Evolutionary conservation across 805 yeast genomes (phyloP).

Genomic region (Starmerella ratchasimensis): DNA sequence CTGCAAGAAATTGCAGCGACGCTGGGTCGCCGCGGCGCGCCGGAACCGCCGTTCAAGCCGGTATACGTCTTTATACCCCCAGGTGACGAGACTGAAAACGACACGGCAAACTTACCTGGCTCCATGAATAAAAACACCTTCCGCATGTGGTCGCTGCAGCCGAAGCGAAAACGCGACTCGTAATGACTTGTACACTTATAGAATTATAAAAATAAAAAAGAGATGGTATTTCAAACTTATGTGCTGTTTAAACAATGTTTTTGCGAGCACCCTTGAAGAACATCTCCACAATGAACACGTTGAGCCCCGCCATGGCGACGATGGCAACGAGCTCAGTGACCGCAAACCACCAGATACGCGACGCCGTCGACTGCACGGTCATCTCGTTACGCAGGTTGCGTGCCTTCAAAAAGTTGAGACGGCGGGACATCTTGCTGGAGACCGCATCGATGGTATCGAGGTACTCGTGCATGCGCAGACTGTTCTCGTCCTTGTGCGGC

Average conservation of each 20-base stretch:
- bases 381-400: conserved; percentile 86
- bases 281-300: conserved; percentile 69
- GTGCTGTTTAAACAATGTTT: conserved; percentile 23
- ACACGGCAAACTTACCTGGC: conserved; percentile 37
- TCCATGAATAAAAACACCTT: conserved; percentile 5
- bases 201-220: not conserved
- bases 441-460: conserved; percentile 22
- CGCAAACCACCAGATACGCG: conserved; percentile 65
- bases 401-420: conserved; percentile 67
- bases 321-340: conserved; percentile 55
- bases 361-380: conserved; percentile 67
- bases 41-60: conserved; percentile 15
- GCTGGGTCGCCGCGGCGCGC: conserved; percentile 10
- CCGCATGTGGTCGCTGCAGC: conserved; percentile 17
- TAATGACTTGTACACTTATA: not conserved
- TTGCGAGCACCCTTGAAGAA: conserved; percentile 44
- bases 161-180: conserved; percentile 1
- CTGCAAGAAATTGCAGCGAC: conserved; percentile 20
- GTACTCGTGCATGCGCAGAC: conserved; percentile 24
- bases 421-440: conserved; percentile 23
- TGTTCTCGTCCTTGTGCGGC: conserved; percentile 21
- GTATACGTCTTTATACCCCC: conserved; percentile 9
- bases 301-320: conserved; percentile 63
- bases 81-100: conserved; percentile 35
- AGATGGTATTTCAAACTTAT: not conserved